These are phyloP conservation scores for Hondaea fermentalgiana DNA, from an alignment of 108 stramenopile species.

Conservation along the genomic window DNA sequence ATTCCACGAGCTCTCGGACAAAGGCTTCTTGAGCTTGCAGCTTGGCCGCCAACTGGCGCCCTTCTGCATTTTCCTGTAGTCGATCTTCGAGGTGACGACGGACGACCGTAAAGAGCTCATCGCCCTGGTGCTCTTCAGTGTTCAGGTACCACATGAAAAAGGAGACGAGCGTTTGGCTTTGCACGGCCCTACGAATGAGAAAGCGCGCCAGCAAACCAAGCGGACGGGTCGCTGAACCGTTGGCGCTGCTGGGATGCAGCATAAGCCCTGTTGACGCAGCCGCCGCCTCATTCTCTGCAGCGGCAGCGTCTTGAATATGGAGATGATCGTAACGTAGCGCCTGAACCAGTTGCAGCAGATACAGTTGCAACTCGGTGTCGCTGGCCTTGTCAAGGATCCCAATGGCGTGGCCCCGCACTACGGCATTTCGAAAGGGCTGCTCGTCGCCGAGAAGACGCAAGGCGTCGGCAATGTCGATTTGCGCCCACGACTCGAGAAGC, in stretches of 20 bases:
- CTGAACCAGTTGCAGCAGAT: constrained; percentile 93
- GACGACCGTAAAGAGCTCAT: constrained; percentile 65
- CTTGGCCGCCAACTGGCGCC: not conserved
- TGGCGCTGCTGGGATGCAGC: too few relatives aligned
- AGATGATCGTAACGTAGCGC: constrained; percentile 85
- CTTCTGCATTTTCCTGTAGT: constrained; percentile 39
- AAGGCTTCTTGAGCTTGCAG: not conserved
- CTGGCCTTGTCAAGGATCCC: constrained; percentile 73
- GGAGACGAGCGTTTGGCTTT: constrained; percentile 74
- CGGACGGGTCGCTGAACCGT: not conserved
- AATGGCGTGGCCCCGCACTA: constrained; percentile 87
- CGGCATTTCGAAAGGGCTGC: constrained; percentile 72
- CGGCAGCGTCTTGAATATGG: constrained; percentile 23
- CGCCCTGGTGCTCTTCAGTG: constrained; percentile 69
- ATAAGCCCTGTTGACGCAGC: not conserved
- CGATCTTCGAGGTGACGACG: constrained; percentile 57
- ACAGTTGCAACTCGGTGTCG: constrained; percentile 83
- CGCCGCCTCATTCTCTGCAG: not conserved
- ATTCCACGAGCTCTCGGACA: not conserved
- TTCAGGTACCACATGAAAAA: constrained; percentile 88
- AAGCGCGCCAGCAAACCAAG: constrained; percentile 59
- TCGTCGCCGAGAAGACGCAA: constrained; percentile 86
- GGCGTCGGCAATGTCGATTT: constrained; percentile 89
- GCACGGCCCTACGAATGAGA: constrained; percentile 77
- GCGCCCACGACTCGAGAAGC: constrained; percentile 88